These are phyloP conservation scores for Rubia peregrina DNA, from an alignment of 305 asterid species.

Conservation along the genomic window DNA sequence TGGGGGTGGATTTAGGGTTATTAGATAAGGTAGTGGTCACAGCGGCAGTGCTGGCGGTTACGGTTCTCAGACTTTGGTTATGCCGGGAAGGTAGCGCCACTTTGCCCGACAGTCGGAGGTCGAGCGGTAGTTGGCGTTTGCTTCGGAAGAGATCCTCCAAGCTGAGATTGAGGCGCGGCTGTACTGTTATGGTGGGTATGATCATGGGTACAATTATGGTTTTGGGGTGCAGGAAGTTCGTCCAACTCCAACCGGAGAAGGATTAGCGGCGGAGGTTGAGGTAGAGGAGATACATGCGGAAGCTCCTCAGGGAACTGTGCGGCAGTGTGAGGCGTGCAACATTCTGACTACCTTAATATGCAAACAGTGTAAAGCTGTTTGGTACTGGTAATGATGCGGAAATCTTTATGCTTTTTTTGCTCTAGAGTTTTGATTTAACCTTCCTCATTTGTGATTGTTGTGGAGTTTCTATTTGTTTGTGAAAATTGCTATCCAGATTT, in stretches of 20 bases:
- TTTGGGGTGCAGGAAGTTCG: conserved; percentile 12
- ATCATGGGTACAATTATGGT: conserved; percentile 18
- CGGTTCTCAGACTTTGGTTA: conserved; percentile 39
- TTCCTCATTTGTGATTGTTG: neutral
- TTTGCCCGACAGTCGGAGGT: conserved; percentile 61
- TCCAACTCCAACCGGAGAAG: conserved; percentile 8
- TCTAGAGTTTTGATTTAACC: neutral
- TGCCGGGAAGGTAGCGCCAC: conserved; percentile 52
- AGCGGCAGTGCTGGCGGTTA: conserved; percentile 34
- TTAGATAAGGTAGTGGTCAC: conserved; percentile 29
- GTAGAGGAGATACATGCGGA: conserved; percentile 2
- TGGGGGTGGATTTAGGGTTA: conserved; percentile 57
- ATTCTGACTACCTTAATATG: conserved; percentile 58
- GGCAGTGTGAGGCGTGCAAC: conserved; percentile 57
- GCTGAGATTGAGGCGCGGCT: conserved; percentile 41
- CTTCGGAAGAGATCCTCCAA: conserved; percentile 60
- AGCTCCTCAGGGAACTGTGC: conserved; percentile 11
- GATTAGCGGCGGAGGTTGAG: conserved; percentile 18
- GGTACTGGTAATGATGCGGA: conserved; percentile 49
- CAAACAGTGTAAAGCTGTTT: conserved; percentile 67
- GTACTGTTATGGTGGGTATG: neutral
- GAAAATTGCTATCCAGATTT: neutral
- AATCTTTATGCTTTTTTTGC: neutral
- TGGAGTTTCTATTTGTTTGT: neutral
- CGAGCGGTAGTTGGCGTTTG: conserved; percentile 52